Conservation (phyloP, 306 rosid genomes). For the Cicer cuneatum region DNA sequence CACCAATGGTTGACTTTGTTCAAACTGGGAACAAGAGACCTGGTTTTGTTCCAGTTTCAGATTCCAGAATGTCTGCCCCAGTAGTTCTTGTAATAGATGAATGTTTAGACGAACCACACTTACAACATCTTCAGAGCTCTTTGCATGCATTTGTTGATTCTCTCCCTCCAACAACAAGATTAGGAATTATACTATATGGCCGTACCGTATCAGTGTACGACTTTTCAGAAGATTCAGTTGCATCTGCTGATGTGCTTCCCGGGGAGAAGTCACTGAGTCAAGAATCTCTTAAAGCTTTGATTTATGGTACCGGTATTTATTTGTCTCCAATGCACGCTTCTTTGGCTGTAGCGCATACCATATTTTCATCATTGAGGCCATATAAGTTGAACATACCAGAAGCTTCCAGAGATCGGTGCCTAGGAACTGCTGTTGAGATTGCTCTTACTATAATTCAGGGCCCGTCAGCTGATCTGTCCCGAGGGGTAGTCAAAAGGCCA, state of each 20-base stretch:
- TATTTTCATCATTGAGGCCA: slow-evolving; percentile 90
- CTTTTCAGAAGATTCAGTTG: slow-evolving; percentile 82
- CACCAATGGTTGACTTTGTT: slow-evolving; percentile 83
- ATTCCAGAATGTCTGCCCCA: slow-evolving; percentile 92
- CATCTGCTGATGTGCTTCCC: slow-evolving; percentile 98
- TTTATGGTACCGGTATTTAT: slow-evolving; percentile 94
- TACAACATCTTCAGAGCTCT: slow-evolving; percentile 88
- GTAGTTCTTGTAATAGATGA: slow-evolving; percentile 90
- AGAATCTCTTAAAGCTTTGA: slow-evolving; percentile 73
- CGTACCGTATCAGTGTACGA: slow-evolving; percentile 93
- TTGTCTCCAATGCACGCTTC: slow-evolving; percentile 97
- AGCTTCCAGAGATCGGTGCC: slow-evolving; percentile 95
- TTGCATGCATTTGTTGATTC: slow-evolving; percentile 97
- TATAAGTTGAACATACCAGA: slow-evolving; percentile 77
- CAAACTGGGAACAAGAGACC: slow-evolving; percentile 94
- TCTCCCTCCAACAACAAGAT: slow-evolving; percentile 80
- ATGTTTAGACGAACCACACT: slow-evolving; percentile 93
- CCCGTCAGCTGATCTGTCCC: slow-evolving; percentile 91
- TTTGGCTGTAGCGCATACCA: slow-evolving; percentile 82
- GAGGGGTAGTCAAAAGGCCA: slow-evolving; percentile 84
- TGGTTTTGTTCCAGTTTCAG: slow-evolving; percentile 91
- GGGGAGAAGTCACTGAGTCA: slow-evolving; percentile 84
- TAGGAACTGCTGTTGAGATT: slow-evolving; percentile 94
- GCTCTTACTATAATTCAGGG: slow-evolving; percentile 96
- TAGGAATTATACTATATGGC: slow-evolving; percentile 86